These are phyloP conservation scores for Zopfochytrium polystomum DNA, from an alignment of 371 early-diverging fungal genomes.

Conservation along the genomic window DNA sequence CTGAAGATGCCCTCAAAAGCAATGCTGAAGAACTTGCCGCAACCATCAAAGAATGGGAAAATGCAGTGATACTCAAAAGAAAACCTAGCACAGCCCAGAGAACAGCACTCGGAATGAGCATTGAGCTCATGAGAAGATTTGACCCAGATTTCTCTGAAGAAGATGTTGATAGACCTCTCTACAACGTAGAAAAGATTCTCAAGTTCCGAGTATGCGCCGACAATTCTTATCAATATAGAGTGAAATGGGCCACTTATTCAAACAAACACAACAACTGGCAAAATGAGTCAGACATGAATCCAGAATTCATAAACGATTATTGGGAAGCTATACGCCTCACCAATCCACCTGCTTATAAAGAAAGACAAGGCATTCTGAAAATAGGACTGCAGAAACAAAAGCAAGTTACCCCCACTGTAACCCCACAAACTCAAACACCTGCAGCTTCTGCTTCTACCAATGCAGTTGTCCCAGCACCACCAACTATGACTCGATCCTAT, in stretches of 20 bases:
- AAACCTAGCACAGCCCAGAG: neutral
- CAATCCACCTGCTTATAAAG: neutral
- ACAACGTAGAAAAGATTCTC: neutral
- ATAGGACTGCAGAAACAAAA: too few relatives aligned
- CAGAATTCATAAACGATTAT: neutral
- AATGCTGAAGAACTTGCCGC: conserved; percentile 3
- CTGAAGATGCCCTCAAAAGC: neutral
- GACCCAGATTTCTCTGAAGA: neutral
- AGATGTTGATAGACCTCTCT: neutral
- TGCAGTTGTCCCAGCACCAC: neutral
- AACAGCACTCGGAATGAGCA: neutral
- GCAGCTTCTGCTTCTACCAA: too few relatives aligned
- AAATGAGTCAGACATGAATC: neutral
- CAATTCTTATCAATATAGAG: neutral
- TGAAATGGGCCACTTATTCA: neutral
- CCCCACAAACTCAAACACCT: too few relatives aligned
- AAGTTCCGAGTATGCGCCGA: neutral
- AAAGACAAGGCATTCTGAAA: too few relatives aligned
- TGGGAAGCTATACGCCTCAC: neutral
- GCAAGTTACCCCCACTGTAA: too few relatives aligned
- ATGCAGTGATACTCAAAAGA: neutral
- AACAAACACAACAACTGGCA: neutral
- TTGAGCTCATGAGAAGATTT: too few relatives aligned
- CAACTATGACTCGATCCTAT: too few relatives aligned
- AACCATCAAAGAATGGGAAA: neutral